Evolutionary conservation across 331 rosid genomes (phyloP), one percentile per base, ranked within the genome.

Genomic region (Spiraea crenata): DNA sequence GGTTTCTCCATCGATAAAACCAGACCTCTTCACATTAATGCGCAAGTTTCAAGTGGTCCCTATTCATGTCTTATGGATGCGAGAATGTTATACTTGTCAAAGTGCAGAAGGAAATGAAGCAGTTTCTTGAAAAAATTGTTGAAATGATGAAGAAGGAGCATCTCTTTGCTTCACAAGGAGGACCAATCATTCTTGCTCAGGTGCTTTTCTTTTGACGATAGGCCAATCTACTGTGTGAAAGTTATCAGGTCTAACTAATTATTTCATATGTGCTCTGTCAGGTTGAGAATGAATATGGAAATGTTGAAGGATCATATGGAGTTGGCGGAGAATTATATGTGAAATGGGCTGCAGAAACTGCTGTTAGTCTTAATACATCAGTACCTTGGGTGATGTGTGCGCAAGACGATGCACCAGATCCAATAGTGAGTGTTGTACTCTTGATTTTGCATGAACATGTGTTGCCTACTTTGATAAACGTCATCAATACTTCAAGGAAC

Each of bases 321-420:
- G 84, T 75, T 42, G 84, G 79, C 0, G 87, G 87, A 54, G 73
- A 79, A 58, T 41, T 58, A 1, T 83, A 83, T 51, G 52, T 79
- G 31, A 60, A 61, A 40, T 83, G 87, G 87, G 79, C 84, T 1
- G 87, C 87, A 38, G 51, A 83, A 46, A 83, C 76, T 74, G 87
- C 87, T 63, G 25, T 76, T 51, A 57, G 79, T 44, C 84, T 76
- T 5, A 75, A 75, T 37, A 73, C 64, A 11, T 75, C 75, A 45
- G 84, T 83, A 9, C 84, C 87, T 10, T 83, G 84, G 87, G 78
- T 79, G 67, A 83, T 79, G 87, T 83, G 87, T 57, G 52, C 7
- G 63, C 87, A 83, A 59, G 48, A 50, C 3, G 84, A 83, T 54
- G 87, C 87, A n/a, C 87, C 87, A 3, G 72, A 79, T 74, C 79